Base-by-base conservation (phyloP, 192 early-diverging fungal genomes). In the Podila epigama region DNA sequence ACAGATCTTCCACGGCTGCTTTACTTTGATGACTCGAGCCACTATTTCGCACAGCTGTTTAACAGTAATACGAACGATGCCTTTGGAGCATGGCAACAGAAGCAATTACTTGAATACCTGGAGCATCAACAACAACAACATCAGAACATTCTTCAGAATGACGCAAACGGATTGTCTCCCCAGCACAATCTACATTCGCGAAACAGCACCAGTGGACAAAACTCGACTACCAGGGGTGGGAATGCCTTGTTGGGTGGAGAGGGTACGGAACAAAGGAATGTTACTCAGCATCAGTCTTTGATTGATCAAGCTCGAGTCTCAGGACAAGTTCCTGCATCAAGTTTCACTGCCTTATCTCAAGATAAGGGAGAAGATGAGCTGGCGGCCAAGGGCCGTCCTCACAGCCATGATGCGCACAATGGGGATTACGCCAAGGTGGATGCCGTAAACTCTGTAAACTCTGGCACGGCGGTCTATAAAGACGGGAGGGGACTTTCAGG, bases 1-100 rank as follows among this genome's bases (percentile, higher is more conserved):
- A 92, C 91, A 2, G 89, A 92, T 60, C 69, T 79, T 34, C 91
- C 91, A 33, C 83, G 92, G 5, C 71, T 93, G 50, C 58, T 86
- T 3, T 90, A 91, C 58, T 84, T 87, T 57, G 91, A 92, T 42
- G 81, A 88, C 62, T 72, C 69, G 36, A 72, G 63, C 39, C 69
- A 72, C 48, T 72, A 72, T 37, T 72, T 65, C 60, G 57, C 69
- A 0, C 69, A 72, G 40, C 31, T 72, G 11, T 72, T 72, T 39
- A 65, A 65, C 51, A 72, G 69, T 62, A 72, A 72, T 5, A 72
- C 62, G 11, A 72, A 65, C 33, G 69, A 64, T 8, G 61, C 62
- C 31, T 72, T 53, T 41, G 63, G 69, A 25, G 57, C 27, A 10
- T 72, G 69, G 69, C 51, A 72, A 10, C 69, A 72, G 29, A 61